Conservation (phyloP, 164 flowering plant species). For the Annona squamosa region DNA sequence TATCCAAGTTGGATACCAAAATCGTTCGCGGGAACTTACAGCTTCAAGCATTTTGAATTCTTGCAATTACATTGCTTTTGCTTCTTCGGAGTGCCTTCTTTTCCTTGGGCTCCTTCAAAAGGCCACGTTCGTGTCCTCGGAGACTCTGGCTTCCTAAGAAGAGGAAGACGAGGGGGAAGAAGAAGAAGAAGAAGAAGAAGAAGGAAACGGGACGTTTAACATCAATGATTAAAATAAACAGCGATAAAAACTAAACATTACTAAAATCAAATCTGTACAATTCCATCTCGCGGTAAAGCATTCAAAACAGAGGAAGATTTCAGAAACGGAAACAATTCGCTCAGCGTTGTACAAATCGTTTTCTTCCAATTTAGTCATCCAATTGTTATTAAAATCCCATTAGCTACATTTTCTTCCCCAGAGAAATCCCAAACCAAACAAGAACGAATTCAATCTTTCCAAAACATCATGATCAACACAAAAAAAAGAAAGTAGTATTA, state of each 20-base stretch:
- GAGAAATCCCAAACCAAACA: not conserved
- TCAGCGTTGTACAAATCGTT: not conserved
- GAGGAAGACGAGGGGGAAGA: slow-evolving; percentile 10
- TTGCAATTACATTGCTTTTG: slow-evolving; percentile 92
- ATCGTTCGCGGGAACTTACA: slow-evolving; percentile 44
- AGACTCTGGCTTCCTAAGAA: slow-evolving; percentile 72
- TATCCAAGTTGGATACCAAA: no score
- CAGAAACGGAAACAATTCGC: not conserved
- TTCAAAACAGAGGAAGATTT: not conserved
- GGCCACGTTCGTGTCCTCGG: slow-evolving; percentile 54
- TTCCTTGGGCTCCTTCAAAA: slow-evolving; percentile 30
- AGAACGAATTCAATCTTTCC: not conserved
- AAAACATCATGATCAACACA: not conserved
- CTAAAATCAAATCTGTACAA: not conserved
- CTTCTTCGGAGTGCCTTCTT: slow-evolving; percentile 87
- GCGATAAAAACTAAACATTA: not conserved
- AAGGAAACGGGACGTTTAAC: not conserved
- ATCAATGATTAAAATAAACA: no score
- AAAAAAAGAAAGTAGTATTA: not conserved
- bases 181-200: not conserved
- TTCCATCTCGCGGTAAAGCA: not conserved
- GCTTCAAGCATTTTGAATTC: slow-evolving; percentile 81
- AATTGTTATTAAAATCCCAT: not conserved
- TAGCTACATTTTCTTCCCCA: not conserved
- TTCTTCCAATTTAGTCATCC: not conserved